A percentile compares a stretch with the other conserved stretches of the same genome.
Evolutionary conservation across 805 yeast species (phyloP).

Genomic region (Brettanomyces naardenensis): DNA sequence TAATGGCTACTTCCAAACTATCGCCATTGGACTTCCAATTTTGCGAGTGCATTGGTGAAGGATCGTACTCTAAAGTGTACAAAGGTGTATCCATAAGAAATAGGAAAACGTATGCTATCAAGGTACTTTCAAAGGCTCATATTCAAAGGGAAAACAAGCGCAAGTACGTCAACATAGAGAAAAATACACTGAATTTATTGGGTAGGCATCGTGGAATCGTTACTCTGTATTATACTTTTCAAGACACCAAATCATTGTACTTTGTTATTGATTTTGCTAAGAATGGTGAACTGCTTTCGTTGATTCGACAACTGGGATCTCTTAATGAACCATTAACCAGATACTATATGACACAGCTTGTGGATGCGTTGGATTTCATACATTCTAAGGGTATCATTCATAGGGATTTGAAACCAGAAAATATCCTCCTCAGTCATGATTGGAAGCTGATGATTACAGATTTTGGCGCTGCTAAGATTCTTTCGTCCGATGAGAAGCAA

Average conservation of each 20-base stretch:
- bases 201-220: slow-evolving; percentile 96
- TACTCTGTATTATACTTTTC: slow-evolving; percentile 87
- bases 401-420: slow-evolving; percentile 92
- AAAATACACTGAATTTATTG: slow-evolving; percentile 75
- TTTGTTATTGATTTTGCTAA: slow-evolving; percentile 93
- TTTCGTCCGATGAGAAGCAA: slow-evolving; percentile 27
- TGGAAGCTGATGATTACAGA: slow-evolving; percentile 90
- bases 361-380: slow-evolving; percentile 87
- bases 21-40: slow-evolving; percentile 82
- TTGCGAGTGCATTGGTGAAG: slow-evolving; percentile 87
- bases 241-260: slow-evolving; percentile 79
- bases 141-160: slow-evolving; percentile 91
- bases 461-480: slow-evolving; percentile 92
- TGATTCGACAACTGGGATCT: slow-evolving; percentile 72
- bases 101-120: slow-evolving; percentile 77
- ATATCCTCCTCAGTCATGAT: slow-evolving; percentile 74
- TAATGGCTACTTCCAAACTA: slow-evolving; percentile 33
- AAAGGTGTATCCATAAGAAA: slow-evolving; percentile 76
- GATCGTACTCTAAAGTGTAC: slow-evolving; percentile 90
- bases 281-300: slow-evolving; percentile 83
- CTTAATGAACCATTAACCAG: slow-evolving; percentile 66
- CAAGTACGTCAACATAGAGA: slow-evolving; percentile 93
- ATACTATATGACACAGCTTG: slow-evolving; percentile 77
- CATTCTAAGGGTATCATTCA: slow-evolving; percentile 88
- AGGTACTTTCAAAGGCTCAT: slow-evolving; percentile 84